Percentiles rank a stretch among this genome's conserved stretches.
phyloP scores from a whole-genome alignment of 805 yeast species.

The Metschnikowia amazonensis region DNA sequence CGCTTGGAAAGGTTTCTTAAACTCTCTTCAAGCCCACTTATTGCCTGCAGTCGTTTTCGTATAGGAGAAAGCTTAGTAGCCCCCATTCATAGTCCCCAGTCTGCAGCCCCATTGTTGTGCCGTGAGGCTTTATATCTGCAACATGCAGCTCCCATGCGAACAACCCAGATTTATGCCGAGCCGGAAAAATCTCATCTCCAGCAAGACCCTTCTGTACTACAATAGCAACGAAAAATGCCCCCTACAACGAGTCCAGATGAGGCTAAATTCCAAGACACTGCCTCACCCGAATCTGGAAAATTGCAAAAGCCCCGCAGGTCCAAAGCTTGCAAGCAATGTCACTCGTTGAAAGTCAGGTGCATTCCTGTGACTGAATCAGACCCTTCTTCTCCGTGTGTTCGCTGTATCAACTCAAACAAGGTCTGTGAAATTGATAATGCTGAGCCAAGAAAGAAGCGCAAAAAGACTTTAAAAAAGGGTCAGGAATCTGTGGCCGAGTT shows the following conservation, averaged over 20 bases:
- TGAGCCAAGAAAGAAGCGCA: constrained; percentile 51
- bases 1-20: background rate
- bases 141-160: constrained; percentile 5
- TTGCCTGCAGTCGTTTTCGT: background rate
- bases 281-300: constrained; percentile 6
- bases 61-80: background rate
- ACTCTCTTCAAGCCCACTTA: background rate
- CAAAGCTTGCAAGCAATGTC: constrained; percentile 72
- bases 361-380: constrained; percentile 61
- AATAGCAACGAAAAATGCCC: background rate
- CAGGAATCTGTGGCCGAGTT: constrained; percentile 21
- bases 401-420: constrained; percentile 64
- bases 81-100: background rate
- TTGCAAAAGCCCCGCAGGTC: constrained; percentile 33
- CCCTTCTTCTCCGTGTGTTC: constrained; percentile 62
- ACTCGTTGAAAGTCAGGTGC: constrained; percentile 79
- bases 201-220: background rate
- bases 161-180: constrained; percentile 2
- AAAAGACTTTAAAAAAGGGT: constrained; percentile 22
- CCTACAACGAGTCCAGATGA: background rate
- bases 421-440: constrained; percentile 65
- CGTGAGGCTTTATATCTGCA: constrained; percentile 2
- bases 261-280: background rate
- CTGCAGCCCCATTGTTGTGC: constrained; percentile 5
- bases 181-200: constrained; percentile 6